phyloP scores from a whole-genome alignment of 352 stramenopile species.

The Phytophthora sojae region DNA sequence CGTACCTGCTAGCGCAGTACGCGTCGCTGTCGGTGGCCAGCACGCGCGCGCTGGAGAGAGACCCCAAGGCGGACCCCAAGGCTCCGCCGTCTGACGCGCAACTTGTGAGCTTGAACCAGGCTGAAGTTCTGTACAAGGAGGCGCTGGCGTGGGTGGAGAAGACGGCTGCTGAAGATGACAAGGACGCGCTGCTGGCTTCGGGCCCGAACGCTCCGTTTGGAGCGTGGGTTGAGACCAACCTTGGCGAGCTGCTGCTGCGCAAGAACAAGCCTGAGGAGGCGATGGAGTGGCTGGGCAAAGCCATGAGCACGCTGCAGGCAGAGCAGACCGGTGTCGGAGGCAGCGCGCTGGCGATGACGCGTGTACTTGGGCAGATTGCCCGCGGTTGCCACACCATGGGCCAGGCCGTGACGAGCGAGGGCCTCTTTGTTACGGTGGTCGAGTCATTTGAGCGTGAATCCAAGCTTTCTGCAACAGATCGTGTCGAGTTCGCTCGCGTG shows the following conservation, averaged over 20 bases:
- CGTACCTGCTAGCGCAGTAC: conserved; percentile 78
- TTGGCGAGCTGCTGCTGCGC: conserved; percentile 70
- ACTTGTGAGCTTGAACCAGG: conserved; percentile 61
- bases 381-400: conserved; percentile 66
- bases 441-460: conserved; percentile 74
- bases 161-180: conserved; percentile 45
- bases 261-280: conserved; percentile 69
- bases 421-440: conserved; percentile 71
- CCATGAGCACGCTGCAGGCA: conserved; percentile 64
- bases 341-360: conserved; percentile 65
- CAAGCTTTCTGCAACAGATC: conserved; percentile 60
- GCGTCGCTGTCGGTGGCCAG: conserved; percentile 62
- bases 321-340: conserved; percentile 54
- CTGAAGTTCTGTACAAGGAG: conserved; percentile 76
- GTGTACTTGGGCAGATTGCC: conserved; percentile 73
- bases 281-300: conserved; percentile 76
- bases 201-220: conserved; percentile 68
- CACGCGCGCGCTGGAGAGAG: conserved; percentile 44
- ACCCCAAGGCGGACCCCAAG: conserved; percentile 36
- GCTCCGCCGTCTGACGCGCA: conserved; percentile 44
- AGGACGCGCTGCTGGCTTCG: conserved; percentile 54
- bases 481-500: conserved; percentile 71
- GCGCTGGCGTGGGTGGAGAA: conserved; percentile 71
- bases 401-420: conserved; percentile 78
- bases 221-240: conserved; percentile 74